Evolutionary conservation across 73 alveolate species (phyloP).

Genomic region (Paramecium sexaurelia): DNA sequence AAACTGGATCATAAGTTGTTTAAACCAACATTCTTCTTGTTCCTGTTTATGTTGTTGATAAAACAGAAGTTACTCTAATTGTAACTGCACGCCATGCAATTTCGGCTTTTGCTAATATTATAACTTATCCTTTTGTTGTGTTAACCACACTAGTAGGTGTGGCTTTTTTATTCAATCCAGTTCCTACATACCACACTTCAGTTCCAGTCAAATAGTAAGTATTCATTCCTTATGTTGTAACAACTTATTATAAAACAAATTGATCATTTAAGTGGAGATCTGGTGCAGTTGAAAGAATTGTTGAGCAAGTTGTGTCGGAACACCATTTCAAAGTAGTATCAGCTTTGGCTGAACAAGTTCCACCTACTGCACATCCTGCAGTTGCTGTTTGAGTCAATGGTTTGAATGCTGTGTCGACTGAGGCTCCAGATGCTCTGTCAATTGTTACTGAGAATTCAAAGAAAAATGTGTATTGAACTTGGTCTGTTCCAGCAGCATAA

Average conservation of each 20-base stretch:
- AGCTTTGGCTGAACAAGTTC: not conserved
- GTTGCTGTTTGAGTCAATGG: not conserved
- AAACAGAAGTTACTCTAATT: not conserved
- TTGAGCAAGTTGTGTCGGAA: not conserved
- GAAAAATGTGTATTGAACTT: not conserved
- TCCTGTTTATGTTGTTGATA: not conserved
- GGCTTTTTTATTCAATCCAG: not conserved
- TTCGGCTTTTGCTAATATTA: not conserved
- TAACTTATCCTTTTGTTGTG: not conserved
- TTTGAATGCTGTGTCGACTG: not conserved
- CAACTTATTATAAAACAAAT: not conserved
- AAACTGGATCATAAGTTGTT: not conserved
- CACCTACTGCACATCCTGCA: not conserved
- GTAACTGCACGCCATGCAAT: not conserved
- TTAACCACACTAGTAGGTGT: not conserved
- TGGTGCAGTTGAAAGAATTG: not conserved
- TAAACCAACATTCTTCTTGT: not conserved
- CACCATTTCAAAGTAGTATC: not conserved
- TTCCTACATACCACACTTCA: not conserved
- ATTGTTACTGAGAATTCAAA: not conserved
- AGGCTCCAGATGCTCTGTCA: not conserved
- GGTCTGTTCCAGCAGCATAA: not conserved
- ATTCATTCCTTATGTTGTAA: not conserved
- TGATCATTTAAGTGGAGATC: not conserved
- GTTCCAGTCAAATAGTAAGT: not conserved